Conservation (phyloP, 2,329 filamentous ascomycete species). For the Alternaria panax region DNA sequence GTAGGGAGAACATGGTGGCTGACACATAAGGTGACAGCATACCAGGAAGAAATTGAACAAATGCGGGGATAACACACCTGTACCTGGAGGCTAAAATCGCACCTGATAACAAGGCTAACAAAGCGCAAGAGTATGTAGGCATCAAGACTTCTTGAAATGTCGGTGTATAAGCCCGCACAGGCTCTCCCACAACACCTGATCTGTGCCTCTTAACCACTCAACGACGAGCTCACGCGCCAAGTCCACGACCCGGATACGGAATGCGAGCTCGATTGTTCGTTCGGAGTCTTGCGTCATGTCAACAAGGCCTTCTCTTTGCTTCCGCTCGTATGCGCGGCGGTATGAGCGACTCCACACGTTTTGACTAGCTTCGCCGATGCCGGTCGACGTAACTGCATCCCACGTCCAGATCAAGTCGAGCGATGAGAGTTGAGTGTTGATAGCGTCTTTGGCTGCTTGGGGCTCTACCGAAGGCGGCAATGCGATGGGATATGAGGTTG, state of each 20-base stretch:
- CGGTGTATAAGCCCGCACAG: conserved; percentile 72
- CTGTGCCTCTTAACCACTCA: conserved; percentile 78
- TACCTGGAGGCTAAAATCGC: neutral
- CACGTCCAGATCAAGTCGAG: conserved; percentile 73
- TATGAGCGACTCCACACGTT: conserved; percentile 84
- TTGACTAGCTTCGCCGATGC: conserved; percentile 68
- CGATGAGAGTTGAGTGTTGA: conserved; percentile 59
- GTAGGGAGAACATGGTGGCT: neutral
- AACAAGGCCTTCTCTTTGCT: conserved; percentile 25
- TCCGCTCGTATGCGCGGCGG: conserved; percentile 63
- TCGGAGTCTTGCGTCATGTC: conserved; percentile 37
- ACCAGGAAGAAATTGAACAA: neutral
- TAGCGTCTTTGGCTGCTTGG: conserved; percentile 39
- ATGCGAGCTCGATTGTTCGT: conserved; percentile 47
- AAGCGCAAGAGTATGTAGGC: no score
- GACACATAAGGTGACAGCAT: neutral
- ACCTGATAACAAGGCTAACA: no score
- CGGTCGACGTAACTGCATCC: conserved; percentile 61
- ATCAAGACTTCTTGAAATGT: conserved; percentile 29
- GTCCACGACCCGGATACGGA: conserved; percentile 49
- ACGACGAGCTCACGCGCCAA: conserved; percentile 53
- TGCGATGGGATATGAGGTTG: conserved; percentile 59
- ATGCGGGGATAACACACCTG: neutral
- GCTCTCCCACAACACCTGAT: conserved; percentile 81
- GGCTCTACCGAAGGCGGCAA: conserved; percentile 39